phyloP scores from a whole-genome alignment of 805 yeast genomes.

The Saturnispora quitensis region DNA sequence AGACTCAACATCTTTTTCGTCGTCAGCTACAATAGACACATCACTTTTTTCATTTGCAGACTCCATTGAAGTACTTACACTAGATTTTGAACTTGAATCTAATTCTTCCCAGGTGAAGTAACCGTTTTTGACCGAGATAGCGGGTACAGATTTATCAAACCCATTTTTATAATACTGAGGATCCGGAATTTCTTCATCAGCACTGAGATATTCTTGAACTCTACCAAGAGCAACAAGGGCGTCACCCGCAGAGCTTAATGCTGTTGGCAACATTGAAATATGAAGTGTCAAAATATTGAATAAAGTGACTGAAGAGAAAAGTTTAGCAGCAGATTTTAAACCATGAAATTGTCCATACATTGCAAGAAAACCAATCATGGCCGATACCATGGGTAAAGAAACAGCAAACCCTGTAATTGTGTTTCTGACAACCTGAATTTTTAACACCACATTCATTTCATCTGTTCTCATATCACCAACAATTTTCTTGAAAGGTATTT shows the following conservation, averaged over 20 bases:
- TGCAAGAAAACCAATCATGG: constrained; percentile 48
- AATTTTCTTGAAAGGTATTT: constrained; percentile 56
- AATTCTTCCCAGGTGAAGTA: constrained; percentile 49
- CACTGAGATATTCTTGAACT: constrained; percentile 43
- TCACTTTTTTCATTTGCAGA: background rate
- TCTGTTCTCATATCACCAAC: constrained; percentile 45
- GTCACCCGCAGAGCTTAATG: constrained; percentile 60
- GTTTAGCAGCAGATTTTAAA: constrained; percentile 45
- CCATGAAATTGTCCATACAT: constrained; percentile 30
- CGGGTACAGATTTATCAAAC: constrained; percentile 19
- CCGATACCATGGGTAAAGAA: constrained; percentile 59
- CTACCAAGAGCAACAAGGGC: constrained; percentile 57
- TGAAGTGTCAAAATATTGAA: constrained; percentile 55
- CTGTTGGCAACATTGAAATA: constrained; percentile 61
- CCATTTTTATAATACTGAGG: constrained; percentile 12
- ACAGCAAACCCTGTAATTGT: constrained; percentile 55
- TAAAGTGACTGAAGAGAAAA: constrained; percentile 63
- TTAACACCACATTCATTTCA: constrained; percentile 55
- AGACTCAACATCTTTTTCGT: background rate
- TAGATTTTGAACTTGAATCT: background rate
- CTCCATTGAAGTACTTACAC: background rate
- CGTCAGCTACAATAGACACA: background rate
- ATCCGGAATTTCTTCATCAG: constrained; percentile 29
- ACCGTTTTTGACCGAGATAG: constrained; percentile 44
- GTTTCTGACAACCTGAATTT: constrained; percentile 58